Evolutionary conservation across 192 early-diverging fungal species (phyloP).

Genomic region (Backusella westeae): DNA sequence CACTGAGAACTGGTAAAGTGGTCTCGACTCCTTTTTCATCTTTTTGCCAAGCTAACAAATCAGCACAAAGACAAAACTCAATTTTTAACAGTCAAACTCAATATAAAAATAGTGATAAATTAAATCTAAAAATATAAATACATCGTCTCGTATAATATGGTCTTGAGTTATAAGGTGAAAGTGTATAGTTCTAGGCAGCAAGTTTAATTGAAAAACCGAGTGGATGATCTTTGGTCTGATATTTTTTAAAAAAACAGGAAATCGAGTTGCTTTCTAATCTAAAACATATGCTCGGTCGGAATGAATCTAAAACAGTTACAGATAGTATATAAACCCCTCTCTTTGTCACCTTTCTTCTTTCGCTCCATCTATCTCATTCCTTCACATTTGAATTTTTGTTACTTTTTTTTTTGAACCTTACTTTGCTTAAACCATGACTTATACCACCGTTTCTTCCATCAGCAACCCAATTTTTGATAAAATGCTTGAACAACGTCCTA

Average conservation of each 20-base stretch:
- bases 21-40: not conserved
- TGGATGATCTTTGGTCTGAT: not conserved
- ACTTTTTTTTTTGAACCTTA: not conserved
- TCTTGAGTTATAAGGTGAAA: not conserved
- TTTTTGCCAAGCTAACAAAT: not conserved
- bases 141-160: not conserved
- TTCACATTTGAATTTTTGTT: not conserved
- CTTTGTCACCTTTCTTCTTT: not conserved
- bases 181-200: not conserved
- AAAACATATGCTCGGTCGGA: not conserved
- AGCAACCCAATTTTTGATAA: not conserved
- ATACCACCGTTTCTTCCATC: not conserved
- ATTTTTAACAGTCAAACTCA: not conserved
- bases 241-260: not conserved
- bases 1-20: not conserved
- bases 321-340: not conserved
- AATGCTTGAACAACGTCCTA: not conserved
- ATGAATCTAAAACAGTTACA: slow-evolving; percentile 6
- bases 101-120: not conserved
- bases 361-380: not conserved
- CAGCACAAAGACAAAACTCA: not conserved
- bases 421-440: not conserved
- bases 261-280: not conserved
- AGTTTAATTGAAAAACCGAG: not conserved
- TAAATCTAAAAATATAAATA: not conserved